These are phyloP conservation scores for Myxozyma vanderwaltii DNA, from an alignment of 805 yeast genomes.

Conservation along the genomic window DNA sequence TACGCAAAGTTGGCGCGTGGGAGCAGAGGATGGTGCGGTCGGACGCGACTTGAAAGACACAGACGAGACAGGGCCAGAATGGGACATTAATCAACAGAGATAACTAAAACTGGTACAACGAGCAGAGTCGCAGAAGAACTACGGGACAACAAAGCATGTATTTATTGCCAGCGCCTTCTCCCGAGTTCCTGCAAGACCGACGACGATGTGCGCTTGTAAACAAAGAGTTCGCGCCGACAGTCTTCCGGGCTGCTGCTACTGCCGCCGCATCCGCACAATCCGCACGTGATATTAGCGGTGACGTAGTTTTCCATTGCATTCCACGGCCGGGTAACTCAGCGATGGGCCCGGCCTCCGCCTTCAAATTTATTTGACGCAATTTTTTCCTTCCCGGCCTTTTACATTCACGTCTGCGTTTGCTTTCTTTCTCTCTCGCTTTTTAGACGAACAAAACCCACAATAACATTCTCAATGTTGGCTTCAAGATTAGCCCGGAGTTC, in stretches of 20 bases:
- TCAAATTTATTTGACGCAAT: slow-evolving; percentile 11
- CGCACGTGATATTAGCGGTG: slow-evolving; percentile 11
- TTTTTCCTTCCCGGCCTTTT: slow-evolving; percentile 5
- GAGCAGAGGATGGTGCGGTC: too few species aligned
- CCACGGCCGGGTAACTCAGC: slow-evolving; percentile 30
- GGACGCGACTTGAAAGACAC: too few species aligned
- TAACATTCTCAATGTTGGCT: slow-evolving; percentile 42
- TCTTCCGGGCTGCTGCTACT: background rate
- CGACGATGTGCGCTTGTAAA: background rate
- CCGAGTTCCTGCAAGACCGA: too few species aligned
- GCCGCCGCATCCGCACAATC: slow-evolving; percentile 5
- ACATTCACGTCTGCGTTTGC: background rate
- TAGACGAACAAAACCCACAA: background rate
- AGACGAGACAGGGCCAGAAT: background rate
- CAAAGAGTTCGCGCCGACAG: background rate
- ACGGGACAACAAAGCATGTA: too few species aligned
- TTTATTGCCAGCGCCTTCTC: too few species aligned
- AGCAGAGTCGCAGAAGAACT: too few species aligned
- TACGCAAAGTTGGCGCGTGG: too few species aligned
- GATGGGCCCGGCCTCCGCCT: slow-evolving; percentile 6
- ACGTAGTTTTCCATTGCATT: slow-evolving; percentile 27
- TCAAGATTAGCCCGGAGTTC: slow-evolving; percentile 47
- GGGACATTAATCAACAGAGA: too few species aligned
- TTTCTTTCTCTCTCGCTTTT: slow-evolving; percentile 1
- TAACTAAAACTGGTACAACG: too few species aligned